Evolutionary conservation across 805 yeast genomes (phyloP).

Genomic region (Zygosaccharomyces lentus): DNA sequence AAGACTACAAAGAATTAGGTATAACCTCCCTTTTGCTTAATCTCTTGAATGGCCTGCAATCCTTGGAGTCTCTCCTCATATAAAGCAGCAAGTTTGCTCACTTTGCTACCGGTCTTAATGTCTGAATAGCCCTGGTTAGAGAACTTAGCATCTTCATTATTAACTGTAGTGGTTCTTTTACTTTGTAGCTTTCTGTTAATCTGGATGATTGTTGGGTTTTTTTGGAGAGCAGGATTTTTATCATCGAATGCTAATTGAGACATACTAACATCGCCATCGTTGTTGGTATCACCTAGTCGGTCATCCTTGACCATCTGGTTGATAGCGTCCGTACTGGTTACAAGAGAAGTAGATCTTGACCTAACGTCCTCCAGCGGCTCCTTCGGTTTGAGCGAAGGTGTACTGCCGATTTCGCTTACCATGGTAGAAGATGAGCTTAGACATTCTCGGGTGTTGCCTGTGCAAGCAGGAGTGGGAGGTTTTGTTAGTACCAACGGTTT

Average conservation of each 20-base stretch:
- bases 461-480: constrained; percentile 15
- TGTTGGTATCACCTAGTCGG: constrained; percentile 3
- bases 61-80: constrained; percentile 55
- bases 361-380: constrained; percentile 13
- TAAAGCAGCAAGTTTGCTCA: constrained; percentile 56
- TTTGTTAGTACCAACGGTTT: constrained; percentile 8
- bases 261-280: constrained; percentile 1
- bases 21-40: constrained; percentile 17
- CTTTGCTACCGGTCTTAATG: constrained; percentile 53
- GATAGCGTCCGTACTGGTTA: constrained; percentile 14
- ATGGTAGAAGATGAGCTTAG: constrained; percentile 14
- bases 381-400: constrained; percentile 12
- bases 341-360: constrained; percentile 16
- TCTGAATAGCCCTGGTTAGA: constrained; percentile 36
- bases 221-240: constrained; percentile 14
- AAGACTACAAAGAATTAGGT: neutral
- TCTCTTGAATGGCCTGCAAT: constrained; percentile 35
- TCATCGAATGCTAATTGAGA: constrained; percentile 5
- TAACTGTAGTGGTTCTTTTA: constrained; percentile 16
- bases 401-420: constrained; percentile 6
- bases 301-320: constrained; percentile 22
- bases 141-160: constrained; percentile 22
- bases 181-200: constrained; percentile 30
- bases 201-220: constrained; percentile 25
- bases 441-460: neutral